Evolutionary conservation across 1,139 yeast species (phyloP).

Genomic region (Geotrichum cucujoidarum): DNA sequence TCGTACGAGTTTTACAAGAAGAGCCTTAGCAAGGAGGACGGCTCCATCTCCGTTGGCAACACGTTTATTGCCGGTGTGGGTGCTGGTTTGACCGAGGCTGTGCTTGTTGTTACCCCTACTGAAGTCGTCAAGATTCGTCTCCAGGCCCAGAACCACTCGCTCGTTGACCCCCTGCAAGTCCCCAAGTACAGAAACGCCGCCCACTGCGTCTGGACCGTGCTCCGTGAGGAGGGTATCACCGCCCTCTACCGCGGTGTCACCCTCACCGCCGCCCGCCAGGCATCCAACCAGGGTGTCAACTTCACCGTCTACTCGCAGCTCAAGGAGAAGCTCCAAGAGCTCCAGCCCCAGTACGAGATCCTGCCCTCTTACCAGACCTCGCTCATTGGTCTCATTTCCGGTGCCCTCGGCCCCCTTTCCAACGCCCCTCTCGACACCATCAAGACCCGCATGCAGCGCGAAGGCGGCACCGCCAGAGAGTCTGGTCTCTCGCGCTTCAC

Average conservation of each 20-base stretch:
- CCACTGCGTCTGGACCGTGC: slow-evolving; percentile 80
- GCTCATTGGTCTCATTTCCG: slow-evolving; percentile 81
- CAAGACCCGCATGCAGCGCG: slow-evolving; percentile 94
- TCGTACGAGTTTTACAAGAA: slow-evolving; percentile 86
- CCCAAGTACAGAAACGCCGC: slow-evolving; percentile 92
- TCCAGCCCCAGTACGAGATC: slow-evolving; percentile 50
- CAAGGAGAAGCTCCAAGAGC: slow-evolving; percentile 60
- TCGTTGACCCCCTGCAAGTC: slow-evolving; percentile 70
- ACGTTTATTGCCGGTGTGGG: slow-evolving; percentile 93
- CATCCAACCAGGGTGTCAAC: slow-evolving; percentile 97
- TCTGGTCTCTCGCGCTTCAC: slow-evolving; percentile 70
- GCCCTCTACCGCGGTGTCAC: slow-evolving; percentile 93
- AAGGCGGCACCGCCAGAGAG: slow-evolving; percentile 63
- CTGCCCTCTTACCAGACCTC: slow-evolving; percentile 96
- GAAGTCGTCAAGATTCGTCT: slow-evolving; percentile 94
- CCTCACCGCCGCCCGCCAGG: slow-evolving; percentile 95
- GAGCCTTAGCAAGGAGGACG: slow-evolving; percentile 56
- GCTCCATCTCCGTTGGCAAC: slow-evolving; percentile 55
- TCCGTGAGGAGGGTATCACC: slow-evolving; percentile 84
- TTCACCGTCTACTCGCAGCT: slow-evolving; percentile 90
- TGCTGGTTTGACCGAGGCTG: slow-evolving; percentile 96
- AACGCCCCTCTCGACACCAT: slow-evolving; percentile 97
- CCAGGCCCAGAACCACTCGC: slow-evolving; percentile 91
- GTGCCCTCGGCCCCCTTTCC: slow-evolving; percentile 96
- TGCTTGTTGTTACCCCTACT: slow-evolving; percentile 90